Evolutionary conservation across 495 filamentous ascomycete species (phyloP).

Genomic region (Aspergillus egyptiacus): DNA sequence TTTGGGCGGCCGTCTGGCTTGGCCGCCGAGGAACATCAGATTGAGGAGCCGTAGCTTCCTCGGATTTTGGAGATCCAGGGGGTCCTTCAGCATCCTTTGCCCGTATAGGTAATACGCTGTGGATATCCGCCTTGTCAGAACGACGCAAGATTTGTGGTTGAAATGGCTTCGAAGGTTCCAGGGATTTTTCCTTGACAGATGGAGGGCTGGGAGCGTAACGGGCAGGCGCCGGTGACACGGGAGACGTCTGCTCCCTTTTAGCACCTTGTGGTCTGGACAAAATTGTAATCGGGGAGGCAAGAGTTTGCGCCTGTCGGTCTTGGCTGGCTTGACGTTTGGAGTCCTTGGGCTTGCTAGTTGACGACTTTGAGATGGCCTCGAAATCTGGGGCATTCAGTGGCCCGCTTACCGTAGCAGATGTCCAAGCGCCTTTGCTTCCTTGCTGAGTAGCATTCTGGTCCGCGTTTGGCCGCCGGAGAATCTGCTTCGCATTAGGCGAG

Average conservation of each 20-base stretch:
- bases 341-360: constrained; percentile 18
- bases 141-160: constrained; percentile 57
- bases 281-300: constrained; percentile 41
- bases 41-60: constrained; percentile 7
- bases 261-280: constrained; percentile 36
- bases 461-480: constrained; percentile 31
- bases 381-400: constrained; percentile 47
- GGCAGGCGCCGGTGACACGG: constrained; percentile 12
- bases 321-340: constrained; percentile 21
- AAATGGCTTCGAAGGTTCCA: constrained; percentile 43
- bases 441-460: constrained; percentile 15
- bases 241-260: constrained; percentile 27
- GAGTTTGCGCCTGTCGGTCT: constrained; percentile 11
- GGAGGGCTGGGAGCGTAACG: constrained; percentile 17
- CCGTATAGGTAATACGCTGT: constrained; percentile 19
- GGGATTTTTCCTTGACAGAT: constrained; percentile 15
- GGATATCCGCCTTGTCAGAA: constrained; percentile 34
- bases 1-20: constrained; percentile 54
- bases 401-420: constrained; percentile 47
- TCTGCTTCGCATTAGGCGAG: constrained; percentile 26
- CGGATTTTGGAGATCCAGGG: neutral
- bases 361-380: constrained; percentile 31
- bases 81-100: constrained; percentile 16
- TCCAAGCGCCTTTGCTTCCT: constrained; percentile 14
- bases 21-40: constrained; percentile 35